Evolutionary conservation across 495 filamentous ascomycete species (phyloP), one percentile per base, ranked within the genome.

Genomic region (Daldinia bambusicola): DNA sequence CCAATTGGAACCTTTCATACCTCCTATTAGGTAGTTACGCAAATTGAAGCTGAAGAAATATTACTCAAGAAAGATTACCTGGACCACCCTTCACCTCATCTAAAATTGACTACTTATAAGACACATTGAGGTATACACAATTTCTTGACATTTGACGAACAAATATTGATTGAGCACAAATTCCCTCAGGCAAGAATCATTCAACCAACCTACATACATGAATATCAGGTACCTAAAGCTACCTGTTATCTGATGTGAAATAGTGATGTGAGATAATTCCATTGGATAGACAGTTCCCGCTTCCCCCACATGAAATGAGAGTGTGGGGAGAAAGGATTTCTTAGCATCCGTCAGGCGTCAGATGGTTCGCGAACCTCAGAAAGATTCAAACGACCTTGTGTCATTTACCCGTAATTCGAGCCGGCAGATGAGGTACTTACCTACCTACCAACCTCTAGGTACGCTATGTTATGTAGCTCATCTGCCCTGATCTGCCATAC

Each of bases 401-500:
- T 61, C 58, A 61, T 63, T 55, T 40, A 63, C 55, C 59, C 63
- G 51, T 18, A 57, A 38, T 31, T 20, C 22, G 22, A 14, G 1
- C 50, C 50, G 26, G 50, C 30, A 30, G 32, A 32, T 53, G 22
- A 20, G 9, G 8, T 48, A 48, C 37, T 36, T 36, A 10, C 34
- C 34, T 26, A 26, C 26, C 26, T 26, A 26, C 26, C 26, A 26
- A 26, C 26, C 3, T n/a, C n/a, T n/a, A n/a, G n/a, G n/a, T 26
- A 26, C 26, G 26, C 1, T 26, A 26, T 26, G 26, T 10, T 14
- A 40, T 13, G 43, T 48, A 48, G 43, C 43, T 48, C 43, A 48
- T 22, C 18, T 48, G 18, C 18, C 43, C 43, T 48, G 43, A 48
- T 48, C 43, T 48, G 20, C 13, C 34, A 36, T 36, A 36, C 9